Percentiles rank a stretch among this genome's conserved stretches.
Conservation (phyloP, 768 basidiomycete genomes). For the Kwoniella dendrophila region DNA sequence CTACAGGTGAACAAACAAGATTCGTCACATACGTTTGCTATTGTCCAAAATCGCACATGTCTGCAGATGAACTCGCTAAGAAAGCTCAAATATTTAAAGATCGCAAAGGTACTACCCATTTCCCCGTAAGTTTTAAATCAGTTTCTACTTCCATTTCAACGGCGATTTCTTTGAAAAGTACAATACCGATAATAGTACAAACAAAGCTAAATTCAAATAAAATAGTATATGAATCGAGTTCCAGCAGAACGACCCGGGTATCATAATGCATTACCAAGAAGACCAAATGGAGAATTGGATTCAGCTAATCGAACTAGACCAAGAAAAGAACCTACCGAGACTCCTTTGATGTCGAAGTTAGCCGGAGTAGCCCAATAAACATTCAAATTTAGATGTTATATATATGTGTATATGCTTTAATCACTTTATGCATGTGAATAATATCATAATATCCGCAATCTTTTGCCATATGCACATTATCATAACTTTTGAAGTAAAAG, state of each 20-base stretch:
- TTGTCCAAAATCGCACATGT: slow-evolving; percentile 14
- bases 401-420: too few relatives aligned
- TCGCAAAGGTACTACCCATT: slow-evolving; percentile 20
- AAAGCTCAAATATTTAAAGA: slow-evolving; percentile 21
- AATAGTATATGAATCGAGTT: slow-evolving; percentile 16
- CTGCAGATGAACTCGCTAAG: slow-evolving; percentile 10
- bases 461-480: too few relatives aligned
- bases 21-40: slow-evolving; percentile 31
- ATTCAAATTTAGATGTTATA: too few relatives aligned
- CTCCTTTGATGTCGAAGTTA: slow-evolving; percentile 27
- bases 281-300: slow-evolving; percentile 19
- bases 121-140: slow-evolving; percentile 18
- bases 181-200: background rate
- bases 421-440: too few relatives aligned
- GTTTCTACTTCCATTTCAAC: too few relatives aligned
- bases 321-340: slow-evolving; percentile 36
- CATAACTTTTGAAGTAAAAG: too few relatives aligned
- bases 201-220: background rate
- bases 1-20: slow-evolving; percentile 32
- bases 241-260: slow-evolving; percentile 15
- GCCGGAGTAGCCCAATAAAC: slow-evolving; percentile 23
- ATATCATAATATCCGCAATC: too few relatives aligned
- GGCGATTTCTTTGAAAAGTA: background rate
- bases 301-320: slow-evolving; percentile 23
- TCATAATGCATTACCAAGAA: slow-evolving; percentile 12